Base-by-base conservation (phyloP, 176 grass and related monocot species). In the Avena insularis region DNA sequence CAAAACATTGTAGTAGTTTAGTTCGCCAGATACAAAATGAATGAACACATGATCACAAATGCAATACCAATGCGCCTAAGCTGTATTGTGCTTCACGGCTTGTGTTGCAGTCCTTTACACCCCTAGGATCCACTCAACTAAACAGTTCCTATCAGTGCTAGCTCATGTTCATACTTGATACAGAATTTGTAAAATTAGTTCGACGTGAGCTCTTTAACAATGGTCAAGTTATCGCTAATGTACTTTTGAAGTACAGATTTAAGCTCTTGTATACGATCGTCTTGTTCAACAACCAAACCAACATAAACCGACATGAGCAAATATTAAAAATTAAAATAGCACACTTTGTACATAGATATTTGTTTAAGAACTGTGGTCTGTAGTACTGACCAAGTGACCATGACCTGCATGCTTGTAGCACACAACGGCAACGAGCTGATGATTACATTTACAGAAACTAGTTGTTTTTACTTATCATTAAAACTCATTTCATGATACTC, bases 241-340 rank as follows among this genome's bases (percentile, higher is more conserved):
- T 43, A 43, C 40, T 43, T 43, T 43, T 43, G 5, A 43, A 43
- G 59, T 64, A 21, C 2, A 48, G 40, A 45, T 11, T 29, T 80
- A 62, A 80, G 59, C 25, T 17, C n/a, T 25, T 64, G 5, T 25
- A 80, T 17, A 80, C 31, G 78, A 27, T 21, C n/a, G 17, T 64
- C n/a, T 80, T 47, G 13, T 80, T 80, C 59, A 80, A 80, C 20
- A 43, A 43, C 40, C 40, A 43, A 49, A 74, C 43, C 70, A 46
- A 50, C 78, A 79, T 60, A 49, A 20, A 61, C 6, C 46, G 40
- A 20, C 6, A 48, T 25, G 64, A 66, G 25, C 25, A 13, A 40
- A 50, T 50, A 20, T 66, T 64, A 2, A 25, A 10, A 61, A 7
- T 6, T 4, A 29, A 64, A 76, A 76, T 10, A 54, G 10, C 45